phyloP scores from a whole-genome alignment of 495 filamentous ascomycete genomes.

The Podospora fimiseda region DNA sequence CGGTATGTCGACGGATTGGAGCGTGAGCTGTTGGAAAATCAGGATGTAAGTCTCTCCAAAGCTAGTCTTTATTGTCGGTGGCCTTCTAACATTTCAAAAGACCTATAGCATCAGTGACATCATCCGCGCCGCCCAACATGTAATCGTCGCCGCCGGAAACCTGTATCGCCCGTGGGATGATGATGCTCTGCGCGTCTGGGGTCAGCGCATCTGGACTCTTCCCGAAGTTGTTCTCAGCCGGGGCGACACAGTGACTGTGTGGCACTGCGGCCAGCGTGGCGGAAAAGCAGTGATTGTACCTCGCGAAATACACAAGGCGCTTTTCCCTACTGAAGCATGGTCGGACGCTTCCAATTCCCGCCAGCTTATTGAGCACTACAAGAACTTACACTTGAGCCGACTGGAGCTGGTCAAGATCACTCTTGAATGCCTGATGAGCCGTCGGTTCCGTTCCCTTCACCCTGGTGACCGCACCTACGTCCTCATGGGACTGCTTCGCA shows the following conservation, averaged over 20 bases:
- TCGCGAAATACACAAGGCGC: slow-evolving; percentile 29
- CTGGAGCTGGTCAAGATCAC: slow-evolving; percentile 30
- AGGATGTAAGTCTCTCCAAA: too few species aligned
- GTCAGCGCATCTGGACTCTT: slow-evolving; percentile 38
- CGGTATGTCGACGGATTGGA: too few species aligned
- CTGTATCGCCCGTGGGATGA: too few species aligned
- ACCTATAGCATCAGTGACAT: too few species aligned
- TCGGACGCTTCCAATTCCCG: background rate
- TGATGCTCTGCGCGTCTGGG: too few species aligned
- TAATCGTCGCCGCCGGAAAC: too few species aligned
- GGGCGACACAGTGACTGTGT: slow-evolving; percentile 21
- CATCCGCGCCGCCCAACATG: too few species aligned
- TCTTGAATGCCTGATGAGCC: slow-evolving; percentile 9
- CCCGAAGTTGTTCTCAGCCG: slow-evolving; percentile 37
- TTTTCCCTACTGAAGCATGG: slow-evolving; percentile 26
- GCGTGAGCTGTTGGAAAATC: too few species aligned
- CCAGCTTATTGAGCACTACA: slow-evolving; percentile 1
- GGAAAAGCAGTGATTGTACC: background rate
- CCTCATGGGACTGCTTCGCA: slow-evolving; percentile 36
- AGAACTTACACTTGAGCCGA: slow-evolving; percentile 26
- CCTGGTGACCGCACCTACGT: slow-evolving; percentile 32
- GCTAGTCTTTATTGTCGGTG: too few species aligned
- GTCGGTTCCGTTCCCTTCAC: slow-evolving; percentile 5
- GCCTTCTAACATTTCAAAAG: too few species aligned
- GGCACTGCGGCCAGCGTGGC: too few species aligned